phyloP scores from a whole-genome alignment of 2,329 filamentous ascomycete species.

The Lecanicillium sp. region DNA sequence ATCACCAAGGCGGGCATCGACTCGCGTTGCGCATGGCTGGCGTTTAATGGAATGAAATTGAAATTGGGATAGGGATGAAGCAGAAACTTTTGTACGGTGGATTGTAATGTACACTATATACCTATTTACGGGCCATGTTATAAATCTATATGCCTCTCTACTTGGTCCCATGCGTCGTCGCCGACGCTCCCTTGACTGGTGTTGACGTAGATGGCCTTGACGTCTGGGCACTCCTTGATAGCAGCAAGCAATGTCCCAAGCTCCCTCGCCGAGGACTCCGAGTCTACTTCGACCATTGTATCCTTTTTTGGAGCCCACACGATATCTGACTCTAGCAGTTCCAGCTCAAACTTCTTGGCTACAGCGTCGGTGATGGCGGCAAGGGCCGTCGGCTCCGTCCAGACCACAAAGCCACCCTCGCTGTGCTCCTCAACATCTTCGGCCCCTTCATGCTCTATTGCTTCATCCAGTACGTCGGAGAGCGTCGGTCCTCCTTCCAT shows the following conservation, averaged over 20 bases:
- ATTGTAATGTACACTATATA: not conserved
- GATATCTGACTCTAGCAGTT: slow-evolving; percentile 69
- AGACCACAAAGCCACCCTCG: slow-evolving; percentile 62
- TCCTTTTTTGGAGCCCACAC: slow-evolving; percentile 81
- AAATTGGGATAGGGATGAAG: not conserved
- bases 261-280: slow-evolving; percentile 43
- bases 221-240: slow-evolving; percentile 60
- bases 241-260: slow-evolving; percentile 53
- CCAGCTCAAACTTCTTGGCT: slow-evolving; percentile 54
- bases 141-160: slow-evolving; percentile 47
- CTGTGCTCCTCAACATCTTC: slow-evolving; percentile 62
- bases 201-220: slow-evolving; percentile 78
- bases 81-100: not conserved
- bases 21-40: not conserved
- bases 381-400: slow-evolving; percentile 27
- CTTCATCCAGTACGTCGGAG: slow-evolving; percentile 70
- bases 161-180: slow-evolving; percentile 46
- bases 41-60: not conserved
- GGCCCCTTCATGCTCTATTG: slow-evolving; percentile 71
- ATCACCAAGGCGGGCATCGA: too few relatives aligned
- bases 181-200: slow-evolving; percentile 39
- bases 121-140: slow-evolving; percentile 12
- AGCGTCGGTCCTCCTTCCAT: slow-evolving; percentile 45
- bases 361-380: slow-evolving; percentile 37
- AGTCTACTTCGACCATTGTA: slow-evolving; percentile 58